Evolutionary conservation across 345 rosid genomes (phyloP).

Genomic region (Orychophragmus violaceus): DNA sequence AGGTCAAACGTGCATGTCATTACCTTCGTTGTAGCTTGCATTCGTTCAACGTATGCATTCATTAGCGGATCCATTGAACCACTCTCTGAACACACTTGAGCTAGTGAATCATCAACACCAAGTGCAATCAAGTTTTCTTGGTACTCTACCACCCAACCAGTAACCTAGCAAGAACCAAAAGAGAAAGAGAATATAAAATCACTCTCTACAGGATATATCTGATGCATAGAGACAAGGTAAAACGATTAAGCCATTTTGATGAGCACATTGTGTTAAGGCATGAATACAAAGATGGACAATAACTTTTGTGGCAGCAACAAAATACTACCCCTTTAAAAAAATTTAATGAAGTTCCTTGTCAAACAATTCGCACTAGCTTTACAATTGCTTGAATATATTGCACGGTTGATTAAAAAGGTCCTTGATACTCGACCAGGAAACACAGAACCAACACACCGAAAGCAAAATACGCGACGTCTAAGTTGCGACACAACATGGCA

Average conservation of each 20-base stretch:
- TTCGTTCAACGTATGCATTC: conserved; percentile 97
- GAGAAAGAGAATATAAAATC: conserved; percentile 24
- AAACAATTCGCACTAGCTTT: conserved; percentile 1
- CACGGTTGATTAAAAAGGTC: conserved; percentile 3
- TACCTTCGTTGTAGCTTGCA: conserved; percentile 98
- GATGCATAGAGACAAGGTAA: conserved; percentile 10
- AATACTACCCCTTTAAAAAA: not conserved
- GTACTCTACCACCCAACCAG: conserved; percentile 99
- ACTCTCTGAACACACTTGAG: conserved; percentile 99
- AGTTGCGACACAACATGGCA: conserved; percentile 5
- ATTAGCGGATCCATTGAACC: conserved; percentile 99
- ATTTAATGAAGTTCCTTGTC: not conserved
- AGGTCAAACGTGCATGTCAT: conserved; percentile 7
- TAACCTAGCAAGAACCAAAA: conserved; percentile 52
- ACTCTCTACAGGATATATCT: conserved; percentile 16
- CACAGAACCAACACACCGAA: not conserved
- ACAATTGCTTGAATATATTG: conserved; percentile 9
- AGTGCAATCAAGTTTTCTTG: conserved; percentile 95
- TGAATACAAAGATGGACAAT: not conserved
- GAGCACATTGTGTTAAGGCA: not conserved
- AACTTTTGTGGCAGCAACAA: not conserved
- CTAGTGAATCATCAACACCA: conserved; percentile 98
- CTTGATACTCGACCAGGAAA: not conserved
- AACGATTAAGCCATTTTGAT: conserved; percentile 5
- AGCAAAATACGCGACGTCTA: not conserved